Evolutionary conservation across 495 filamentous ascomycete genomes (phyloP), one percentile per base, ranked within the genome.

Genomic region (Neurospora sp.): DNA sequence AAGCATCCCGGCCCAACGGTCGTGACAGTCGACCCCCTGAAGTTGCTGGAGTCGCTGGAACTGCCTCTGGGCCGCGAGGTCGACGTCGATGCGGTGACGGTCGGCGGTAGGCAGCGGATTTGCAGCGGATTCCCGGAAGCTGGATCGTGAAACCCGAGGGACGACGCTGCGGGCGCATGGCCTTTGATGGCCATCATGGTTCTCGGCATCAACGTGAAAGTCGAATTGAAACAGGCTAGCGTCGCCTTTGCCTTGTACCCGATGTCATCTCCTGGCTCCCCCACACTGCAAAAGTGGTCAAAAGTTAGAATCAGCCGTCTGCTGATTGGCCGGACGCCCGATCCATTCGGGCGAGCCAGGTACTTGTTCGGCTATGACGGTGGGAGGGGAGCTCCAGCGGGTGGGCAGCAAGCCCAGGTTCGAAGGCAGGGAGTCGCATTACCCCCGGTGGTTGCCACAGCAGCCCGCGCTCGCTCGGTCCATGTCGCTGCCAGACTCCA

Each of bases 311-410:
- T 79, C 70, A 71, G 39, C 72, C 62, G 46, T 39, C 12, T 69
- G 41, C 31, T 80, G 76, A 80, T 80, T 80, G 76, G 78, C 69
- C 74, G 18, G 39, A 37, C 12, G 46, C 37, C 70, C 71, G 37
- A 76, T 73, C 78, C 78, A 79, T 76, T 72, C 73, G 75, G 73
- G 75, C 74, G 73, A 79, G 54, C 54, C 54, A 62, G 77, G 74
- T 74, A 75, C 78, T 78, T 77, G 75, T 75, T 81, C 79, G 79
- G 79, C 79, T 78, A 81, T 79, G 77, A 79, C 78, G 78, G 78
- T 81, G 77, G 78, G 72, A 75, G 77, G 54, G 75, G 72, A 77
- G 77, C 74, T 75, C 77, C 71, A 73, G 66, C 46, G 20, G 46
- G 46, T 54, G 46, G 46, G 46, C 46, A 54, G 54, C 54, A 31